These are phyloP conservation scores for Sporothrix mexicana DNA, from an alignment of 2,329 filamentous ascomycete genomes.

Conservation along the genomic window DNA sequence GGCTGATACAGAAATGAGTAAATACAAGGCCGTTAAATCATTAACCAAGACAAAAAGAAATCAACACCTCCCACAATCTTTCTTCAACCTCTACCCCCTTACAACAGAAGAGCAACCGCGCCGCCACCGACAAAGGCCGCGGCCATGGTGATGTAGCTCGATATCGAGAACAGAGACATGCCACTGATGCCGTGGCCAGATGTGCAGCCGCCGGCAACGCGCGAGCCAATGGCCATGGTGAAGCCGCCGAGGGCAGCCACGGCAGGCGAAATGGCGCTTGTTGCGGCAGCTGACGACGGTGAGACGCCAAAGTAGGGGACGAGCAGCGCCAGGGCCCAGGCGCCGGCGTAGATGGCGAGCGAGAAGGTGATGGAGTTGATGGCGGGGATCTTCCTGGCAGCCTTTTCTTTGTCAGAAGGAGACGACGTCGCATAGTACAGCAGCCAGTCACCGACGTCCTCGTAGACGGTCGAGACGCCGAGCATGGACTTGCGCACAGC, in stretches of 20 bases:
- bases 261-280: conserved; percentile 44
- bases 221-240: conserved; percentile 63
- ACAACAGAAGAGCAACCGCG: conserved; percentile 29
- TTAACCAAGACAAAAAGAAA: neutral
- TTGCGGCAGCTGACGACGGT: conserved; percentile 35
- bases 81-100: neutral
- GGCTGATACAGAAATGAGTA: neutral
- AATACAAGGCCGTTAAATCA: neutral
- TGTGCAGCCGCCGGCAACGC: conserved; percentile 70
- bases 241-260: conserved; percentile 60
- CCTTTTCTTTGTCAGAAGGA: neutral
- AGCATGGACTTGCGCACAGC: conserved; percentile 59
- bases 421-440: conserved; percentile 41
- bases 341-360: conserved; percentile 45
- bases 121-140: conserved; percentile 61
- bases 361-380: conserved; percentile 39
- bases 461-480: conserved; percentile 66
- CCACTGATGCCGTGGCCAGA: conserved; percentile 73
- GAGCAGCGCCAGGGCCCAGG: conserved; percentile 8
- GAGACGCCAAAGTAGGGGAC: conserved; percentile 31
- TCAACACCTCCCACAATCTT: neutral
- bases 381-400: conserved; percentile 39
- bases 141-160: conserved; percentile 66
- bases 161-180: conserved; percentile 64
- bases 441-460: conserved; percentile 63